Evolutionary conservation across 306 rosid genomes (phyloP).

Genomic region (Rosa rugosa): DNA sequence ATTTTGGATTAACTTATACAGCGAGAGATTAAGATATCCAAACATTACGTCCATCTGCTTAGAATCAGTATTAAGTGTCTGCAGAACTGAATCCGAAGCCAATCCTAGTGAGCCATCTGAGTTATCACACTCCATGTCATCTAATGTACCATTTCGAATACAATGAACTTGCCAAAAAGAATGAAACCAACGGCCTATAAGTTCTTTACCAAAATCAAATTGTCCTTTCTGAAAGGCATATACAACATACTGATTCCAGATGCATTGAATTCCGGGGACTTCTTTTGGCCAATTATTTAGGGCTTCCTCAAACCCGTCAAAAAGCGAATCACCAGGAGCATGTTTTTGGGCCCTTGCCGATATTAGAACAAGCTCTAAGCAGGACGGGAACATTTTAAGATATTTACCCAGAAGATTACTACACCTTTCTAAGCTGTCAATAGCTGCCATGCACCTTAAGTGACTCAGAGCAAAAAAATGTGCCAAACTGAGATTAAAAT

Average conservation of each 20-base stretch:
- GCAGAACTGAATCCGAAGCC: constrained; percentile 39
- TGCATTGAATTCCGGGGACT: constrained; percentile 79
- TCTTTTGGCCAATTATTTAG: constrained; percentile 71
- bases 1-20: constrained; percentile 50
- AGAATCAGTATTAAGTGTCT: constrained; percentile 26
- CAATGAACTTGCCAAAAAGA: constrained; percentile 49
- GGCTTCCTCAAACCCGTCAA: constrained; percentile 70
- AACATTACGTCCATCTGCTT: constrained; percentile 62
- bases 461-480: constrained; percentile 79
- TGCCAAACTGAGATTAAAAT: constrained; percentile 48
- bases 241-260: constrained; percentile 89
- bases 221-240: constrained; percentile 52
- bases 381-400: constrained; percentile 60
- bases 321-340: constrained; percentile 36
- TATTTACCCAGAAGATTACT: constrained; percentile 67
- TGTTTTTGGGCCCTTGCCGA: constrained; percentile 45
- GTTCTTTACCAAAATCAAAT: constrained; percentile 56
- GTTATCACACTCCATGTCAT: constrained; percentile 27
- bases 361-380: constrained; percentile 68
- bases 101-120: constrained; percentile 39
- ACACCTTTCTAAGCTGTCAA: constrained; percentile 48
- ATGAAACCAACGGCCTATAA: constrained; percentile 68
- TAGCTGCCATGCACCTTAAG: constrained; percentile 72
- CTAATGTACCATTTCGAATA: constrained; percentile 29
- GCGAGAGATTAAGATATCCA: constrained; percentile 77